Conservation (phyloP, 306 rosid genomes). For the Cicer judaicum region DNA sequence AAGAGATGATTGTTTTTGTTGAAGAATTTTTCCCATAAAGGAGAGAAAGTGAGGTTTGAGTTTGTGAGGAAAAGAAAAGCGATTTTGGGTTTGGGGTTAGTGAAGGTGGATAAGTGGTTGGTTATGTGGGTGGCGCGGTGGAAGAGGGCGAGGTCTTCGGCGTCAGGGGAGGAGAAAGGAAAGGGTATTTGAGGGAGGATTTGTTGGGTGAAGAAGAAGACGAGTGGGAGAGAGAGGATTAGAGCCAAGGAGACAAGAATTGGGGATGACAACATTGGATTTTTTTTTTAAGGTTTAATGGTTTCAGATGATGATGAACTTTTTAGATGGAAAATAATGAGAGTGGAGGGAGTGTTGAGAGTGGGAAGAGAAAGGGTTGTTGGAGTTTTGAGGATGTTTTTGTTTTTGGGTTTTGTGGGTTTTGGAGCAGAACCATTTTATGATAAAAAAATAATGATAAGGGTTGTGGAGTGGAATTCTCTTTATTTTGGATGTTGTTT, state of each 20-base stretch:
- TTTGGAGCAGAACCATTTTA: background rate
- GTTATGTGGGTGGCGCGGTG: constrained; percentile 49
- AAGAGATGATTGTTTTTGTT: constrained; percentile 45
- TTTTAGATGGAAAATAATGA: background rate
- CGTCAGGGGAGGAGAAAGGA: constrained; percentile 35
- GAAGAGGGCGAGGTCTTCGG: constrained; percentile 52
- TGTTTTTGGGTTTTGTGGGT: constrained; percentile 1
- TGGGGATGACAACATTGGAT: constrained; percentile 58
- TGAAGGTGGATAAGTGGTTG: constrained; percentile 39
- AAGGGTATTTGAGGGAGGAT: constrained; percentile 36
- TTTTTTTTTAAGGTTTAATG: background rate
- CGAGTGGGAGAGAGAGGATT: constrained; percentile 48
- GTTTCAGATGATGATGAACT: background rate
- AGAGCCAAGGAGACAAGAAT: constrained; percentile 47
- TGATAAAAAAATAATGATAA: background rate
- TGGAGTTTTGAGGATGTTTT: background rate
- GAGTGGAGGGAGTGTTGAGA: background rate
- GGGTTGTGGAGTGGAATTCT: background rate
- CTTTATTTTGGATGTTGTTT: background rate
- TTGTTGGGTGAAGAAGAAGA: constrained; percentile 52
- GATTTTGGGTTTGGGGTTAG: constrained; percentile 60
- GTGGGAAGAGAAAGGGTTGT: too few species aligned
- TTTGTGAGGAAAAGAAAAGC: constrained; percentile 77
- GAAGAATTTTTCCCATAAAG: constrained; percentile 69
- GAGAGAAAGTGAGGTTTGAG: constrained; percentile 65